Evolutionary conservation across 805 yeast genomes (phyloP).

Genomic region (Jamesozyma hellenica): DNA sequence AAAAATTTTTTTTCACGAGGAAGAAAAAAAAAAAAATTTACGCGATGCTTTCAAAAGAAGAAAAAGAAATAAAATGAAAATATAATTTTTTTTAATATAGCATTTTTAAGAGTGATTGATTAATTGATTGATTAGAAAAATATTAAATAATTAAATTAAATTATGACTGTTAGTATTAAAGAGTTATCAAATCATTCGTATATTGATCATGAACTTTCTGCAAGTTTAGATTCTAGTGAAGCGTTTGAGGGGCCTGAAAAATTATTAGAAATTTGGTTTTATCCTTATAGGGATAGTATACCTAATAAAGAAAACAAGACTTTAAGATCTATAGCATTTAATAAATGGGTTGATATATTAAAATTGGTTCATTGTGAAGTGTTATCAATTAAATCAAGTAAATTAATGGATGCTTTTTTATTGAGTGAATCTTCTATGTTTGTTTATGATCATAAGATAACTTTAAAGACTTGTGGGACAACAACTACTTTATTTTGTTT

Average conservation of each 20-base stretch:
- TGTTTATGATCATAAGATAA: slow-evolving; percentile 75
- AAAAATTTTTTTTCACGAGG: too few relatives aligned
- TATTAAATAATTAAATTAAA: too few relatives aligned
- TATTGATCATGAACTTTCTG: slow-evolving; percentile 73
- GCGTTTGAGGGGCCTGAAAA: slow-evolving; percentile 98
- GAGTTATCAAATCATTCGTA: slow-evolving; percentile 35
- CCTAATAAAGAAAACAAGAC: slow-evolving; percentile 34
- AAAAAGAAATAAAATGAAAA: too few relatives aligned
- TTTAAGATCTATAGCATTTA: slow-evolving; percentile 54
- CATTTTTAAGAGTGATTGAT: too few relatives aligned
- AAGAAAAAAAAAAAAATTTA: too few relatives aligned
- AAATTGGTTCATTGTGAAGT: slow-evolving; percentile 84
- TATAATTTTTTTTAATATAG: too few relatives aligned
- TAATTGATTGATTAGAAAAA: too few relatives aligned
- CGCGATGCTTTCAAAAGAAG: too few relatives aligned
- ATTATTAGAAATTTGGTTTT: slow-evolving; percentile 82
- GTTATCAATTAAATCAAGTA: slow-evolving; percentile 62
- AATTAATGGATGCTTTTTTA: slow-evolving; percentile 67
- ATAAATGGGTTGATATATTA: slow-evolving; percentile 60
- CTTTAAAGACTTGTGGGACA: slow-evolving; percentile 92
- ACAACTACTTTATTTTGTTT: slow-evolving; percentile 81
- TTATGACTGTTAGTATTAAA: slow-evolving; percentile 29
- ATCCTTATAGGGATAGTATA: slow-evolving; percentile 33
- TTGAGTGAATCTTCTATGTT: slow-evolving; percentile 84
- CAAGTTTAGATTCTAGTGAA: slow-evolving; percentile 71